These are phyloP conservation scores for Phytophthora multivora DNA, from an alignment of 352 stramenopile genomes.

Conservation along the genomic window DNA sequence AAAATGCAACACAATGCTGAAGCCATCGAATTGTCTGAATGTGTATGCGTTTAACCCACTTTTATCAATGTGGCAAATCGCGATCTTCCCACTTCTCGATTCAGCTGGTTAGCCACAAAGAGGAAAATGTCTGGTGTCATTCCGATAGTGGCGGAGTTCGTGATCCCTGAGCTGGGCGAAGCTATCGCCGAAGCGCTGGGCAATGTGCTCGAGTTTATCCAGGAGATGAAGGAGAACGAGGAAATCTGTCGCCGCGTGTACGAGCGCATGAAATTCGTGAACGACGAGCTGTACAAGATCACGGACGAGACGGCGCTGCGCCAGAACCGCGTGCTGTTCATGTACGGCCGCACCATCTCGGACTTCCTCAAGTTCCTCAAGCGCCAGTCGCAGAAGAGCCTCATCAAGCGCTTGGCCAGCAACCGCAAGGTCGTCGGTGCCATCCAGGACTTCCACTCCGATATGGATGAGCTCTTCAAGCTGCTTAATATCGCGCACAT, in stretches of 20 bases:
- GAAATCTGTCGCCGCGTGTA: constrained; percentile 32
- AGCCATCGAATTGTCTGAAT: constrained; percentile 4
- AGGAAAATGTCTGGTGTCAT: constrained; percentile 3
- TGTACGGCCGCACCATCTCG: constrained; percentile 38
- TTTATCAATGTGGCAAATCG: background rate
- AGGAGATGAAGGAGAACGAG: constrained; percentile 40
- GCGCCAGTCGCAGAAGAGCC: constrained; percentile 18
- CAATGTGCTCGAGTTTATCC: constrained; percentile 30
- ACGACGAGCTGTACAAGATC: constrained; percentile 45
- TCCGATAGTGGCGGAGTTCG: constrained; percentile 34
- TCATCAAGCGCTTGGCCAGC: constrained; percentile 25
- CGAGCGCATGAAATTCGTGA: constrained; percentile 37
- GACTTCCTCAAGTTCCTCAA: constrained; percentile 38
- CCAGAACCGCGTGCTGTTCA: constrained; percentile 41
- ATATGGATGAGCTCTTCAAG: constrained; percentile 37
- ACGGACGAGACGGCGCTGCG: constrained; percentile 37
- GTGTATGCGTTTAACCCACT: background rate
- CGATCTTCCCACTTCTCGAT: constrained; percentile 2
- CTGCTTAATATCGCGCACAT: constrained; percentile 33
- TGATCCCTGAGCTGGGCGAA: constrained; percentile 43
- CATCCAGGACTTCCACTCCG: constrained; percentile 30
- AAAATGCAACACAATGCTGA: background rate
- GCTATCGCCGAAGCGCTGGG: constrained; percentile 37
- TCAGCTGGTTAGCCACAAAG: background rate
- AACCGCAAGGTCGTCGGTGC: constrained; percentile 32